Conservation (phyloP, 306 rosid species). For the Vachellia pachyceras region DNA sequence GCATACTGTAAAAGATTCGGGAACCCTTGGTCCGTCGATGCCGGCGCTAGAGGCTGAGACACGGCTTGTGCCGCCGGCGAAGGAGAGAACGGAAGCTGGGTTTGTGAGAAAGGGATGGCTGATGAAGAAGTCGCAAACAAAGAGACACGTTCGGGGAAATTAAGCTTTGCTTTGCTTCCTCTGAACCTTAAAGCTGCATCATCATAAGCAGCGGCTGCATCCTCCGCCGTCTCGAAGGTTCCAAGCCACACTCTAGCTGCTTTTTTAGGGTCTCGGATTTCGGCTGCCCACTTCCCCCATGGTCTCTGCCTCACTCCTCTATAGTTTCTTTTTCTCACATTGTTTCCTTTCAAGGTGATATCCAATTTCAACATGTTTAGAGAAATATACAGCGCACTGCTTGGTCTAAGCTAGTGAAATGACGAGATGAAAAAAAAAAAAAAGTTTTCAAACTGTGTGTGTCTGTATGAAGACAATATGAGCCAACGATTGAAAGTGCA, state of each 20-base stretch:
- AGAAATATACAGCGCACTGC: not conserved
- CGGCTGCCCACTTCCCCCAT: slow-evolving; percentile 68
- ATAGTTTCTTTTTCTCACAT: slow-evolving; percentile 47
- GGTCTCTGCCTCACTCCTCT: slow-evolving; percentile 64
- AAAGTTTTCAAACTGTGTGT: not conserved
- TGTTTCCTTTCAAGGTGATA: not conserved
- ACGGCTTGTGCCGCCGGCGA: not conserved
- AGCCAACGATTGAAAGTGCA: not conserved
- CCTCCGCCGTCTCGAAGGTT: slow-evolving; percentile 63
- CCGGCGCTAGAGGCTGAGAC: not conserved
- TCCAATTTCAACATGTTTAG: slow-evolving; percentile 1
- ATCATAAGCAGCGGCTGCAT: slow-evolving; percentile 61
- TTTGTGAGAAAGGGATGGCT: not conserved
- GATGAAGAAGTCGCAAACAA: not conserved
- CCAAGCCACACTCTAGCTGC: slow-evolving; percentile 67
- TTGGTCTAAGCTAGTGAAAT: not conserved
- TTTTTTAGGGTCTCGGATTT: slow-evolving; percentile 61
- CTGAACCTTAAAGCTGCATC: slow-evolving; percentile 52
- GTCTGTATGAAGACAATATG: not conserved
- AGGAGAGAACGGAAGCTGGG: slow-evolving; percentile 4
- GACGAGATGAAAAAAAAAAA: not conserved
- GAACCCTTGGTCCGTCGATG: slow-evolving; percentile 27
- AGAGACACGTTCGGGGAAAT: slow-evolving; percentile 48
- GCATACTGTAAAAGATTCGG: slow-evolving; percentile 52
- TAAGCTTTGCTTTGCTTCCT: slow-evolving; percentile 61